Evolutionary conservation across 257 asterid species (phyloP).

Genomic region (Rehmannia glutinosa): DNA sequence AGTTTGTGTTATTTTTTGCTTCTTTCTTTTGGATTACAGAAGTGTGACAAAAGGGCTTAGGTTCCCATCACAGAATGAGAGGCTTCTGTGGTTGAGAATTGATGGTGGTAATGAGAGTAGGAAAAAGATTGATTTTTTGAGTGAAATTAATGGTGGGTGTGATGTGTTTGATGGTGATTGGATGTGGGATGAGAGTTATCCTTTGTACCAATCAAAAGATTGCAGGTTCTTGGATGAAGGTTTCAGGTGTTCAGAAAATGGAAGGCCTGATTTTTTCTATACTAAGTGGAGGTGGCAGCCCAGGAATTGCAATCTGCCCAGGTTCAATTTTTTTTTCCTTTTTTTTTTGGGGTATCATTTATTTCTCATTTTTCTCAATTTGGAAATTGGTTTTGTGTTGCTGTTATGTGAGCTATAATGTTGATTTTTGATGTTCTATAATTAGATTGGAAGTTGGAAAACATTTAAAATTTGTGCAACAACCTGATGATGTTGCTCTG

Average conservation of each 20-base stretch:
- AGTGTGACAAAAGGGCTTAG: constrained; percentile 48
- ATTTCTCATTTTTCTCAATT: neutral
- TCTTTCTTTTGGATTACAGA: constrained; percentile 64
- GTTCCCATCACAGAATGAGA: constrained; percentile 47
- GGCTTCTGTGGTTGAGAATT: constrained; percentile 52
- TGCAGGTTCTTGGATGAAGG: constrained; percentile 88
- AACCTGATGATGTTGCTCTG: neutral
- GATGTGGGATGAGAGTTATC: constrained; percentile 95
- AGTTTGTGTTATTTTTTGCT: constrained; percentile 48
- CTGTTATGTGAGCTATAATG: too few relatives aligned
- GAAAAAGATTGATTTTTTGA: constrained; percentile 56
- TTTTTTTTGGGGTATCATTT: neutral
- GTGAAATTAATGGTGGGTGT: constrained; percentile 52
- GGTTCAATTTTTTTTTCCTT: constrained; percentile 27
- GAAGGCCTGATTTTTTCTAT: constrained; percentile 88
- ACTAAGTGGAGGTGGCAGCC: constrained; percentile 99
- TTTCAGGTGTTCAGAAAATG: constrained; percentile 84
- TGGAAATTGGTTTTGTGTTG: neutral
- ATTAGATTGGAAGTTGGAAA: too few relatives aligned
- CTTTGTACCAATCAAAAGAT: constrained; percentile 67
- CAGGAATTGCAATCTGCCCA: constrained; percentile 81
- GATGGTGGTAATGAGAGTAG: constrained; percentile 28
- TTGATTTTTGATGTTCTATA: too few relatives aligned
- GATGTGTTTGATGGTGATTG: constrained; percentile 93
- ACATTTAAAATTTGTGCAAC: too few relatives aligned